Evolutionary conservation across 2,329 filamentous ascomycete species (phyloP).

Genomic region (Phyllosticta paracitricarpa): DNA sequence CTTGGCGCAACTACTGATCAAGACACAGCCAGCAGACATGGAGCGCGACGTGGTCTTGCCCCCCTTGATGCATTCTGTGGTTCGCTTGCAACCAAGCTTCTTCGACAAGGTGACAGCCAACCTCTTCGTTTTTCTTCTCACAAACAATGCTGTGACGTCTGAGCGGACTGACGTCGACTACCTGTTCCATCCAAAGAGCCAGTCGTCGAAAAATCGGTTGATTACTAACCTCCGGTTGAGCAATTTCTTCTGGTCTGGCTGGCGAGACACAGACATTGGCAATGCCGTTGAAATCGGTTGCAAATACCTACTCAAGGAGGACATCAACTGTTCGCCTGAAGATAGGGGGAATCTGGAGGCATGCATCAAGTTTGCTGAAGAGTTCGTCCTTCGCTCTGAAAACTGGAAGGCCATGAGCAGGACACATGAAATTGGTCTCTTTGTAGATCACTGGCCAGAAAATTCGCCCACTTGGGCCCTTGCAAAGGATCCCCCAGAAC

Average conservation of each 20-base stretch:
- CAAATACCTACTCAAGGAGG: conserved; percentile 55
- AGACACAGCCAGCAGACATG: conserved; percentile 66
- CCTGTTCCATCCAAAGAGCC: conserved; percentile 71
- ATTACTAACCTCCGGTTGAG: conserved; percentile 73
- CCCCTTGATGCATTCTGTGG: conserved; percentile 57
- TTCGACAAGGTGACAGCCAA: conserved; percentile 79
- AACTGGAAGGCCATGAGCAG: conserved; percentile 58
- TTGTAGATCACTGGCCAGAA: conserved; percentile 56
- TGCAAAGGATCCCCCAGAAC: conserved; percentile 35
- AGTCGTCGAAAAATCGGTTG: conserved; percentile 54
- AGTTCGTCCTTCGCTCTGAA: conserved; percentile 45
- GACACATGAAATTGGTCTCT: conserved; percentile 70
- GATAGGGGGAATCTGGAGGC: conserved; percentile 53
- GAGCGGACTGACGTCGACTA: conserved; percentile 78
- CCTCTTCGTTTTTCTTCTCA: conserved; percentile 72
- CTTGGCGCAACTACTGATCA: conserved; percentile 70
- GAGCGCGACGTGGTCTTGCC: conserved; percentile 56
- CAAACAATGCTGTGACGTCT: conserved; percentile 80
- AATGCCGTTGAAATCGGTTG: conserved; percentile 56
- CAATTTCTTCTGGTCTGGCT: conserved; percentile 80
- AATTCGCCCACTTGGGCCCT: conserved; percentile 59
- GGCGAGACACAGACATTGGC: conserved; percentile 51
- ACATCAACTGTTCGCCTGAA: conserved; percentile 46
- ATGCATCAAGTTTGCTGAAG: conserved; percentile 55
- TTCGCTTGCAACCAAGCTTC: conserved; percentile 69